Evolutionary conservation across 2,329 filamentous ascomycete genomes (phyloP), one percentile per base, ranked within the genome.

Genomic region (Coniochaeta sp.): DNA sequence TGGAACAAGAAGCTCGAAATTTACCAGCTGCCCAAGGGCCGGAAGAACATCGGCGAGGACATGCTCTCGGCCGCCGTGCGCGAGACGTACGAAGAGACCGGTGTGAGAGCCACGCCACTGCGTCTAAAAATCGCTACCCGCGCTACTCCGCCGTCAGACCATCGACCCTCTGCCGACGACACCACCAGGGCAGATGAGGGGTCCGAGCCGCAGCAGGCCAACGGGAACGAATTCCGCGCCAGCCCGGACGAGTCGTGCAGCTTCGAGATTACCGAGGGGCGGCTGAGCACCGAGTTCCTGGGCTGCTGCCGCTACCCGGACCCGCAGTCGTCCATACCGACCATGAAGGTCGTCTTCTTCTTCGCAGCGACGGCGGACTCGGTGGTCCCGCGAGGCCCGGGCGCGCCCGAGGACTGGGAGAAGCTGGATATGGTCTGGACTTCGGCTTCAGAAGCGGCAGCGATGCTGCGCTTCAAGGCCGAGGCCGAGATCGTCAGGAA

Each of bases 71-170:
- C 78, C 0, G 79, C 78, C 14, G 62, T 81, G 16, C 75, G 78
- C 30, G 79, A 81, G 66, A 79, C 78, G 0, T 71, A 71, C 50
- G 79, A 81, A 62, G 79, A 81, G 65, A 79, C 78, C 7, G 79
- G 79, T 4, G 69, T 79, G n/a, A 66, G 60, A 5, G 74, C 75
- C 36, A 65, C 63, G 14, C 71, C 76, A 0, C 63, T 80, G 34
- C 66, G 70, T 10, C 70, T 81, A 60, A 71, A 68, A 47, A 73
- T 79, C 61, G 69, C 72, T 44, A 81, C 79, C 16, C 73, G 78
- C 57, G 76, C 77, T 8, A 79, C 78, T 8, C 66, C 66, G 26
- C 69, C 71, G 10, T 59, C 61, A 40, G 55, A 57, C 24, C 34
- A 44, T 40, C 42, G 9, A 26, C 55, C 52, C 10, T 17, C 36